Percentiles rank a stretch among this genome's conserved stretches.
Conservation (phyloP, 139 green algal genomes). For the Closterium sp. region DNA sequence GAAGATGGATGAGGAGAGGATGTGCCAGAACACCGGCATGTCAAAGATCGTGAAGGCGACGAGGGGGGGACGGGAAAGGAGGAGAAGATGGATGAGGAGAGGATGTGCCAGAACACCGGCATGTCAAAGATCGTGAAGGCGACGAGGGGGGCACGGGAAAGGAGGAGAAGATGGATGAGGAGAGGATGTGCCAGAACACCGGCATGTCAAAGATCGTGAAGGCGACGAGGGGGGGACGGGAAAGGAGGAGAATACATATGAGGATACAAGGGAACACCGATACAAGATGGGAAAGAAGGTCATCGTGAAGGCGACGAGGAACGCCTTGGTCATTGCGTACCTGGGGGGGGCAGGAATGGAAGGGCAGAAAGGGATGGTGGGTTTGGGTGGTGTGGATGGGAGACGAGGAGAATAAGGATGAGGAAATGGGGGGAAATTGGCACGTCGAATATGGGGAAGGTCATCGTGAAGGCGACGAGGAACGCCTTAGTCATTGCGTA, state of each 20-base stretch:
- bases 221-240: not conserved
- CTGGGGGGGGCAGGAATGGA: conserved; percentile 23
- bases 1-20: too few relatives aligned
- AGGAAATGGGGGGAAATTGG: conserved; percentile 98
- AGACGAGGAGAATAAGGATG: too few relatives aligned
- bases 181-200: too few relatives aligned
- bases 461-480: conserved; percentile 66
- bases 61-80: too few relatives aligned
- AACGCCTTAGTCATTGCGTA: too few relatives aligned
- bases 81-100: too few relatives aligned
- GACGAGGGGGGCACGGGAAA: not conserved
- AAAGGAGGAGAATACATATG: too few relatives aligned
- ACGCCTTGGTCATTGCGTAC: conserved; percentile 68
- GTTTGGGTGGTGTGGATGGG: too few relatives aligned
- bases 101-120: conserved; percentile 99
- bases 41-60: too few relatives aligned
- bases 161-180: conserved; percentile 68
- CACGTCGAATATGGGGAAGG: conserved; percentile 92
- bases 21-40: too few relatives aligned
- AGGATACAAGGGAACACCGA: conserved; percentile 81
- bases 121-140: too few relatives aligned
- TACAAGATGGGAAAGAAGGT: conserved; percentile 94
- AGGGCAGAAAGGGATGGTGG: too few relatives aligned
- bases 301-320: conserved; percentile 79
- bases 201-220: conserved; percentile 87